Evolutionary conservation across 345 rosid genomes (phyloP).

Genomic region (Dipteronia sinensis): DNA sequence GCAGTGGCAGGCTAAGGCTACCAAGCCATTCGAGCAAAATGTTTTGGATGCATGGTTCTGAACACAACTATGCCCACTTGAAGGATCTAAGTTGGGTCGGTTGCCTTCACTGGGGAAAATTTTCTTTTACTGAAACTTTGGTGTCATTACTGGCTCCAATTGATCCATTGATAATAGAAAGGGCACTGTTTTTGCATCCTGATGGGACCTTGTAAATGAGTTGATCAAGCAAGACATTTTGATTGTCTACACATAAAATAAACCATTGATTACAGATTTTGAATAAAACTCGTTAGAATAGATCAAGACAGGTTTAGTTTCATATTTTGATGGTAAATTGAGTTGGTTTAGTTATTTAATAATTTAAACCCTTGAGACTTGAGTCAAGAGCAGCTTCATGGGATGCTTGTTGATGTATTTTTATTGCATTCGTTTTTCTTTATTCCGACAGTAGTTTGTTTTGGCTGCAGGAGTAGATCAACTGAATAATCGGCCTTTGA

Average conservation of each 20-base stretch:
- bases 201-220: no score
- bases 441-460: constrained; percentile 9
- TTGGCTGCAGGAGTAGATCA: constrained; percentile 38
- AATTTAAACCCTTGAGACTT: not conserved
- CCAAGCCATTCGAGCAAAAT: not conserved
- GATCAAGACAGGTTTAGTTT: no score
- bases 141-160: not conserved
- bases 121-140: not conserved
- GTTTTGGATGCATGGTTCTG: not conserved
- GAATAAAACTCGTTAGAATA: not conserved
- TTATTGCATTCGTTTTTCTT: constrained; percentile 14
- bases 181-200: not conserved
- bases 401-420: not conserved
- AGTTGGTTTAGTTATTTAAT: not conserved
- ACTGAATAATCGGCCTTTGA: constrained; percentile 5
- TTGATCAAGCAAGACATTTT: not conserved
- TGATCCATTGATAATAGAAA: not conserved
- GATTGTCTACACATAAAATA: not conserved
- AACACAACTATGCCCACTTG: not conserved
- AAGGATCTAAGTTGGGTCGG: not conserved
- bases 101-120: not conserved
- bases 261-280: not conserved
- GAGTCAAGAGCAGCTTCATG: not conserved
- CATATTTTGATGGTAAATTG: not conserved
- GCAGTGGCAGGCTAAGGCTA: not conserved